Evolutionary conservation across 495 filamentous ascomycete species (phyloP), one percentile per base, ranked within the genome.

Genomic region (Xylaria grammica): DNA sequence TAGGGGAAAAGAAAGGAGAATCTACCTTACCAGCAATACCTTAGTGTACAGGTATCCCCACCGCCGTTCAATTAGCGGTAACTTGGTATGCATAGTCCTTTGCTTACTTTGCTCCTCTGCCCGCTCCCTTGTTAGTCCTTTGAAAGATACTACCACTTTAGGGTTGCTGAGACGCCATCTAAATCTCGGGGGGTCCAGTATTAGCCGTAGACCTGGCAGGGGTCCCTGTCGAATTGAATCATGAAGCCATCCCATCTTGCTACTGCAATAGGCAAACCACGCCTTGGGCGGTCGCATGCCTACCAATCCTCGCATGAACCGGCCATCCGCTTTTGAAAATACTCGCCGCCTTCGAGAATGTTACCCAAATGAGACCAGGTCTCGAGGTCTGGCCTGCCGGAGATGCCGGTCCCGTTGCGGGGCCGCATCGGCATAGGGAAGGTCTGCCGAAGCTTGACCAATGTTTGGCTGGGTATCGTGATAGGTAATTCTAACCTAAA

Each of bases 101-200:
- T 3, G 17, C 3, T 3, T 42, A 42, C 40, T 15, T 42, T 42
- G 7, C 40, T 42, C 40, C 7, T 15, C 17, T 42, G 17, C 13
- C 6, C 17, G 17, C 5, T 36, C 34, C 34, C 34, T 36, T 36
- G 27, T 17, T 32, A 36, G 32, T 17, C n/a, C 27, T 42, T 59
- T 59, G 56, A 59, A 59, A 59, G 29, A 59, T 59, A 29, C 11
- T 34, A 26, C 56, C 56, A 42, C 34, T 59, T 59, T 48, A 17
- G 56, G 56, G 40, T 22, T 3, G 10, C 13, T 51, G 27, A 4
- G 17, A 22, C 24, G 29, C 29, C n/a, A 59, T n/a, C 17, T 19
- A 22, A 46, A 44, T 17, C 22, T 13, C 9, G 10, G 42, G 45
- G 40, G 40, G 5, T 59, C 56, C 56, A 59, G 8, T 59, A 42